Evolutionary conservation across 2,329 filamentous ascomycete genomes (phyloP).

Genomic region (Xylariaceae sp.): DNA sequence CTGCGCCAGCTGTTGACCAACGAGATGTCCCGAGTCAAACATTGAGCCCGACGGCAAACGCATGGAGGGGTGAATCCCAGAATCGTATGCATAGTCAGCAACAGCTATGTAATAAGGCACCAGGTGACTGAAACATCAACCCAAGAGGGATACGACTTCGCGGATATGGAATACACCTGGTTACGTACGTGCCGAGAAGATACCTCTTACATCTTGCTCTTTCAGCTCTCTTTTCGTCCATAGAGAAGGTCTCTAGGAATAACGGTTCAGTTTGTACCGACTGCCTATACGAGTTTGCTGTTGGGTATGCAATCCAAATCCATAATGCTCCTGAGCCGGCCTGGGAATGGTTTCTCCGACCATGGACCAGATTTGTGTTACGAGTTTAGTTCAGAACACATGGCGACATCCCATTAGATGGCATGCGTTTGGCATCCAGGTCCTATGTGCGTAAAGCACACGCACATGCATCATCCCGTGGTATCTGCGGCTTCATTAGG

Average conservation of each 20-base stretch:
- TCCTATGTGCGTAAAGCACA: background rate
- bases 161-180: too few species aligned
- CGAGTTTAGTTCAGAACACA: background rate
- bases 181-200: background rate
- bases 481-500: background rate
- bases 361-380: too few species aligned
- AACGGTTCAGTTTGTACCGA: too few species aligned
- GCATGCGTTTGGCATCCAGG: background rate
- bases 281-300: too few species aligned
- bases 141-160: background rate
- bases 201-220: background rate
- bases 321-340: too few species aligned
- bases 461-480: background rate
- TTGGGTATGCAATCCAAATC: too few species aligned
- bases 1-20: background rate
- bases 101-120: background rate
- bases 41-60: background rate
- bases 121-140: background rate
- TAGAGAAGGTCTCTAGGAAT: background rate
- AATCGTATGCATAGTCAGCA: background rate
- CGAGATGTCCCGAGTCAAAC: background rate
- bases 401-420: background rate
- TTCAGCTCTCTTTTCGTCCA: background rate
- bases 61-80: background rate
- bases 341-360: too few species aligned